Conservation (phyloP, 2,329 filamentous ascomycete genomes). For the Sporothrix inflata region DNA sequence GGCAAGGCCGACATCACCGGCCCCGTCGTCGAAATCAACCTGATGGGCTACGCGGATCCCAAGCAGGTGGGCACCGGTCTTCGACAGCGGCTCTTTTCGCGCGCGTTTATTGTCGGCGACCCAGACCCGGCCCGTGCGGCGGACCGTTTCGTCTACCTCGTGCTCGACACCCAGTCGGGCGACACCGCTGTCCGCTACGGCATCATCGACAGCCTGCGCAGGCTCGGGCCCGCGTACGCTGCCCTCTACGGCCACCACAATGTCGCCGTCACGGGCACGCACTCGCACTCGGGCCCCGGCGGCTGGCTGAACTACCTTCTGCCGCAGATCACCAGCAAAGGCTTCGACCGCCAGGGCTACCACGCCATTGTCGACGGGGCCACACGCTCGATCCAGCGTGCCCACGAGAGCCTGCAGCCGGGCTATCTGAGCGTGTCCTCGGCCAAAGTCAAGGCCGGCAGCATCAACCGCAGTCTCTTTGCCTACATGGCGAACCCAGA, state of each 20-base stretch:
- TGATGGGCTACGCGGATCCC: constrained; percentile 85
- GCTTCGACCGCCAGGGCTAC: constrained; percentile 85
- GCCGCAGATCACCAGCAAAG: constrained; percentile 83
- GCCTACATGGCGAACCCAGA: constrained; percentile 82
- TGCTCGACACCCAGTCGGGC: constrained; percentile 83
- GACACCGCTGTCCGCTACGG: constrained; percentile 86
- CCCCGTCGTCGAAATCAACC: constrained; percentile 83
- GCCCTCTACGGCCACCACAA: constrained; percentile 73
- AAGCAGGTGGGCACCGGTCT: constrained; percentile 81
- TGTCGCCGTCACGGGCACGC: constrained; percentile 86
- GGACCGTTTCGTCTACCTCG: constrained; percentile 81
- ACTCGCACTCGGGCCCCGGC: constrained; percentile 86
- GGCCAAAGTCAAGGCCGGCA: constrained; percentile 67
- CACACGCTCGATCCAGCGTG: constrained; percentile 75
- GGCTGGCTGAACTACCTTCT: constrained; percentile 92
- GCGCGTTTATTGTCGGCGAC: constrained; percentile 83
- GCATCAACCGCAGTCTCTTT: constrained; percentile 82
- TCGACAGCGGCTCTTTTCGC: constrained; percentile 81
- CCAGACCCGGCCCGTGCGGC: constrained; percentile 62
- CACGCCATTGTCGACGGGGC: constrained; percentile 84
- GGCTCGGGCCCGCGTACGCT: constrained; percentile 70
- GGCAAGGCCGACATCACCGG: constrained; percentile 62
- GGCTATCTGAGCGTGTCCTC: constrained; percentile 70
- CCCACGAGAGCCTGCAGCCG: constrained; percentile 61
- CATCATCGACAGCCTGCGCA: constrained; percentile 71